These are phyloP conservation scores for Solanum corneliomulleri DNA, from an alignment of 257 asterid genomes.

Conservation along the genomic window DNA sequence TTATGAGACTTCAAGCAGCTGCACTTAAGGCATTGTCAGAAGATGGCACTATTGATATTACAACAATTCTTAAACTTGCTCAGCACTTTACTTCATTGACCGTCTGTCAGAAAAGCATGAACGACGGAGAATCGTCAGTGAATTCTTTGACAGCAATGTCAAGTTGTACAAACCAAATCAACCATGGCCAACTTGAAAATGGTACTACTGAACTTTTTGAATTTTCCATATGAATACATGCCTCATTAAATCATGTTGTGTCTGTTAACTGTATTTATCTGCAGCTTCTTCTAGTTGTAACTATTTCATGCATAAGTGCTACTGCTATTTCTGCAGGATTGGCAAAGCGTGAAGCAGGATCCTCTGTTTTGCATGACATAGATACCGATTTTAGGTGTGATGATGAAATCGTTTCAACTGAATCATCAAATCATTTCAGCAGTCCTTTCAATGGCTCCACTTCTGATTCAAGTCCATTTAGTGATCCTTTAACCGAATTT, in stretches of 20 bases:
- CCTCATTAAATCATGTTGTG: neutral
- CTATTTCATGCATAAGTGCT: neutral
- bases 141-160: neutral
- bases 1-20: slow-evolving; percentile 23
- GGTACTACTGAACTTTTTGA: neutral
- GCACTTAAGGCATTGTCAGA: slow-evolving; percentile 16
- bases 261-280: neutral
- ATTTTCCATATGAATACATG: neutral
- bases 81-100: neutral
- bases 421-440: neutral
- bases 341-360: neutral
- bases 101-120: neutral
- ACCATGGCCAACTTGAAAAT: neutral
- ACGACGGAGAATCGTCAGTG: neutral
- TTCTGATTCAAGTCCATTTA: neutral
- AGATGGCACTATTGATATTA: slow-evolving; percentile 4
- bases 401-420: neutral
- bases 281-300: neutral
- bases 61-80: slow-evolving; percentile 6
- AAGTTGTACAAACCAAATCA: neutral
- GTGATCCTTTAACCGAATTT: neutral
- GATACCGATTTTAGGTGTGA: neutral
- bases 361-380: neutral
- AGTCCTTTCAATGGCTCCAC: neutral
- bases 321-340: neutral